phyloP scores from a whole-genome alignment of 2,329 filamentous ascomycete genomes.

The Alternaria triticimaculans region DNA sequence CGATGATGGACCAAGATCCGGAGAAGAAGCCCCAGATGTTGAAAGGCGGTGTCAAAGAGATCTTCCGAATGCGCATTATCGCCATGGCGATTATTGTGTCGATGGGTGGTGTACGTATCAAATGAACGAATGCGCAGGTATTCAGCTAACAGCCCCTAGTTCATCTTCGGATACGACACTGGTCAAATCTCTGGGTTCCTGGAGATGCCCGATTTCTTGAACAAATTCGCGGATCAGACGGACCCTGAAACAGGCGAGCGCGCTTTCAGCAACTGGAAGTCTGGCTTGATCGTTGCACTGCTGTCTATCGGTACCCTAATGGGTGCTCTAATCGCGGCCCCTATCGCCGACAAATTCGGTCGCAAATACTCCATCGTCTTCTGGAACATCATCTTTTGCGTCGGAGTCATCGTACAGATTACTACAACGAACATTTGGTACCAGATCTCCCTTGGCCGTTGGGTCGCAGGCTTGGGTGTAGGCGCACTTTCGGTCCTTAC shows the following conservation, averaged over 20 bases:
- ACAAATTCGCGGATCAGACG: conserved; percentile 35
- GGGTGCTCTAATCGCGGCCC: conserved; percentile 66
- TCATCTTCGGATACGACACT: conserved; percentile 44
- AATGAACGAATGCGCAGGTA: background rate
- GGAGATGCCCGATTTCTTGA: conserved; percentile 46
- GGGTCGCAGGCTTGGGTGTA: conserved; percentile 71
- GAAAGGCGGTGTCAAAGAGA: conserved; percentile 30
- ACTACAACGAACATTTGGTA: conserved; percentile 64
- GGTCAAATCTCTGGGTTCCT: conserved; percentile 47
- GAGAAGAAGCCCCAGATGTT: conserved; percentile 40
- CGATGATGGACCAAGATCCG: conserved; percentile 22
- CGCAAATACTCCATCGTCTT: conserved; percentile 68
- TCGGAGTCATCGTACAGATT: conserved; percentile 72
- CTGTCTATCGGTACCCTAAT: conserved; percentile 78
- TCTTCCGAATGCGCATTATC: conserved; percentile 41
- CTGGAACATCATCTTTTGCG: conserved; percentile 67
- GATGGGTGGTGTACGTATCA: conserved; percentile 43
- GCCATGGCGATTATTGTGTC: conserved; percentile 44
- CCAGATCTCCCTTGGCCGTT: conserved; percentile 68
- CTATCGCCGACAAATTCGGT: conserved; percentile 67
- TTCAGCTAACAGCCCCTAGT: background rate
- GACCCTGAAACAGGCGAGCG: conserved; percentile 27
- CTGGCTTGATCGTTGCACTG: conserved; percentile 45
- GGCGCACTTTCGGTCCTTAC: conserved; percentile 67
- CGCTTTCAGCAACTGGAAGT: conserved; percentile 40